A percentile compares a stretch with the other conserved stretches of the same genome.
These are phyloP conservation scores for Artomyces pyxidatus DNA, from an alignment of 768 basidiomycete species.

Conservation along the genomic window DNA sequence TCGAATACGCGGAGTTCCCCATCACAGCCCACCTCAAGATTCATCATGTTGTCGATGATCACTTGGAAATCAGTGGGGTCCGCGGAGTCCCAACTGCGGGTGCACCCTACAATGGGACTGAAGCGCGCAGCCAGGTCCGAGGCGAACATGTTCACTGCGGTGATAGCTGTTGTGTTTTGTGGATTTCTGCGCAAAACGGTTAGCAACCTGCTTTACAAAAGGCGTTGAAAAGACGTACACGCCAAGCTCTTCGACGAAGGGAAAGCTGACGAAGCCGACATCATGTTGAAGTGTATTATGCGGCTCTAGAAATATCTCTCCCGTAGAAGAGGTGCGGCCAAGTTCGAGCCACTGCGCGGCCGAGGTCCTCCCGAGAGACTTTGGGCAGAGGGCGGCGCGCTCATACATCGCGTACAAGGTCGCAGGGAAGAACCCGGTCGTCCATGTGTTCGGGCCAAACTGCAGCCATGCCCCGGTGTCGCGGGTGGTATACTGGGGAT, in stretches of 20 bases:
- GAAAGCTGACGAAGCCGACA: conserved; percentile 64
- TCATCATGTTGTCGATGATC: conserved; percentile 80
- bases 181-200: conserved; percentile 41
- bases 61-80: conserved; percentile 58
- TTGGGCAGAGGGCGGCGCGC: conserved; percentile 39
- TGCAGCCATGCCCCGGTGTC: conserved; percentile 42
- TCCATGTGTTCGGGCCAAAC: conserved; percentile 54
- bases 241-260: conserved; percentile 53
- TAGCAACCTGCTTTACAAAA: neutral
- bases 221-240: conserved; percentile 34
- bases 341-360: conserved; percentile 47
- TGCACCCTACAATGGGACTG: conserved; percentile 53
- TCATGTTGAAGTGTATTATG: conserved; percentile 52
- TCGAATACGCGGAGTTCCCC: neutral
- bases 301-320: conserved; percentile 40
- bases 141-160: conserved; percentile 51
- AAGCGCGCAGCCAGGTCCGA: conserved; percentile 48
- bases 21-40: conserved; percentile 37
- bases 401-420: conserved; percentile 52
- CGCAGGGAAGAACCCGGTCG: conserved; percentile 59
- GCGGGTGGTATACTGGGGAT: conserved; percentile 55
- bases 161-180: conserved; percentile 44
- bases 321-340: conserved; percentile 43
- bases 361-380: conserved; percentile 29
- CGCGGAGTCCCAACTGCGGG: conserved; percentile 57